Evolutionary conservation across 805 yeast species (phyloP).

Genomic region (Cyberlindnera subsufficiens): DNA sequence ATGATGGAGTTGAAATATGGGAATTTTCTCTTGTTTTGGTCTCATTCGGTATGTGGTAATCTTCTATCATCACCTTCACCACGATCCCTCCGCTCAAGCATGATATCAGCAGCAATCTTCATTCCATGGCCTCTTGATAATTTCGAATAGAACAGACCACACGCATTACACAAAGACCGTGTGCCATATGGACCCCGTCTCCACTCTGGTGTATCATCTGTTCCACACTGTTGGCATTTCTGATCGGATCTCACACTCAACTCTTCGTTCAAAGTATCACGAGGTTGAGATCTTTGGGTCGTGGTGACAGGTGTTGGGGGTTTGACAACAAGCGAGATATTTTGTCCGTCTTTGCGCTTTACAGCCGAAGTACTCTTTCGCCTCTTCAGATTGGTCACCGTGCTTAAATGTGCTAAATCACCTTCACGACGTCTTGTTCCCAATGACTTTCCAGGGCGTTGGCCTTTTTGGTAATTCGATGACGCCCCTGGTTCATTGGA

Average conservation of each 20-base stretch:
- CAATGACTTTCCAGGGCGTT: neutral
- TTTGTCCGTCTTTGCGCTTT: constrained; percentile 1
- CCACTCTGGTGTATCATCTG: constrained; percentile 86
- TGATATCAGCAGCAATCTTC: constrained; percentile 22
- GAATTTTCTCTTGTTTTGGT: too few species aligned
- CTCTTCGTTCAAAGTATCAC: constrained; percentile 14
- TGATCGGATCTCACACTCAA: constrained; percentile 10
- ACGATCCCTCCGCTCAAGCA: constrained; percentile 18
- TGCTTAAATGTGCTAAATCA: neutral
- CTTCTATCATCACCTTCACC: constrained; percentile 25
- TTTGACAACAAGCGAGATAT: constrained; percentile 14
- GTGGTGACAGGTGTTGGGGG: constrained; percentile 15
- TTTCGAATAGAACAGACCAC: constrained; percentile 75
- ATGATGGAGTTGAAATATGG: neutral
- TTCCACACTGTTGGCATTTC: constrained; percentile 65
- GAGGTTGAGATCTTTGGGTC: neutral
- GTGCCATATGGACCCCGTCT: constrained; percentile 83
- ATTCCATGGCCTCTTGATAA: constrained; percentile 43
- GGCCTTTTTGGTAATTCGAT: neutral
- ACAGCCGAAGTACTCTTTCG: neutral
- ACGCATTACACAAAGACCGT: constrained; percentile 83
- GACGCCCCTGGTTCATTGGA: neutral
- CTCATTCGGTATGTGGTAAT: constrained; percentile 11
- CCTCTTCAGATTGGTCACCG: neutral
- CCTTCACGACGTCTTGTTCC: neutral